Base-by-base conservation (phyloP, 176 grass and related monocot species). In the Saccharum officinarum region DNA sequence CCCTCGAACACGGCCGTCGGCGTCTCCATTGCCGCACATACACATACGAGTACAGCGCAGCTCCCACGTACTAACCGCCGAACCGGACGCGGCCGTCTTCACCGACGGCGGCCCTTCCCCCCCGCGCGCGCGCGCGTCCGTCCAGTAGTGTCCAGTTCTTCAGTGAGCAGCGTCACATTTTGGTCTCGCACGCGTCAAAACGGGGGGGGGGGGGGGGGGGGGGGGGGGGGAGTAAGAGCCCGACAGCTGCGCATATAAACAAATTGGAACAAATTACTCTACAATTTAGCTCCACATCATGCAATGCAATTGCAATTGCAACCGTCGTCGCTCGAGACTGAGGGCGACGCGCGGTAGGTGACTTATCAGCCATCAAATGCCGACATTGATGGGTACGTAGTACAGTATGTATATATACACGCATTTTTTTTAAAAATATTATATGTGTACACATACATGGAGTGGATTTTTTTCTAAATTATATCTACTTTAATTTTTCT, bases 131-230 rank as follows among this genome's bases (percentile, higher is more conserved):
- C 10, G 10, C 12, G 12, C 42, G 42, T 45, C 42, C 45, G 14
- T 34, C 33, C 33, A 34, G 6, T 0, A 7, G 45, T 47, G 45
- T 47, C 45, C 45, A 13, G 4, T 47, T 47, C 3, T 1, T 47
- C 45, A 47, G 45, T 13, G 45, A 14, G 12, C 4, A 52, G 39
- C 11, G 42, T 34, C 26, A 5, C 8, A 1, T 55, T 76, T 2
- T 10, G 73, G 73, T 77, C 74, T 13, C 74, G 47, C 73, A 37
- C 74, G 50, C 50, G 74, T 59, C 74, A 37, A 59, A 37, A 1
- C 1, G 49, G 30, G 47, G 16, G 16, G 1, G 16, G 34, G 3
- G 1, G 16, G 34, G 3, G n/a, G n/a, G 49, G 30, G 47, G 16
- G 16, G 49, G 30, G 47, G 16, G 16, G 1, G 16, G 34, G 3